Conservation (phyloP, 2,329 filamentous ascomycete species). For the Penicillium paneum region DNA sequence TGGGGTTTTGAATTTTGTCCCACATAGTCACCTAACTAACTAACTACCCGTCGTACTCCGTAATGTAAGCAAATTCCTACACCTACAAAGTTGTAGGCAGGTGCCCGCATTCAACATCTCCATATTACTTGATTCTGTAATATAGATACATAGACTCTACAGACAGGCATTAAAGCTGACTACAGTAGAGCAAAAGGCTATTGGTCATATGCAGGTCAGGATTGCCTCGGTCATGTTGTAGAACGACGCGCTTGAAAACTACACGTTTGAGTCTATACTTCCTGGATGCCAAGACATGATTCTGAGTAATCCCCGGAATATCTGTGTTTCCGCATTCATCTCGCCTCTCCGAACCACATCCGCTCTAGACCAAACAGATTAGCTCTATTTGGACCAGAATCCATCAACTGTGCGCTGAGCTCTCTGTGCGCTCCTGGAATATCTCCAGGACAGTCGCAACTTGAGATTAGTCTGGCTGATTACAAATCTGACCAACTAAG, state of each 20-base stretch:
- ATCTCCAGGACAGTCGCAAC: constrained; percentile 5
- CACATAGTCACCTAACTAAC: no score
- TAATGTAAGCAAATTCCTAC: background rate
- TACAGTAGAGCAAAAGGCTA: background rate
- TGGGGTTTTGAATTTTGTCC: no score
- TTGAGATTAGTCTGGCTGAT: background rate
- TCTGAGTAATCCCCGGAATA: constrained; percentile 9
- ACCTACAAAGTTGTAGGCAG: no score
- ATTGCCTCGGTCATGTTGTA: background rate
- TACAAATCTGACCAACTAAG: background rate
- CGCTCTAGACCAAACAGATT: constrained; percentile 5
- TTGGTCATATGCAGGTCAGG: background rate
- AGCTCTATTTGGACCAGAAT: constrained; percentile 9
- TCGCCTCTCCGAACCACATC: constrained; percentile 9
- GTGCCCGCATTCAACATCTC: background rate
- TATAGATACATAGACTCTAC: no score
- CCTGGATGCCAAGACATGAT: constrained; percentile 1
- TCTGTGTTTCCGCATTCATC: constrained; percentile 2
- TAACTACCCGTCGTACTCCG: background rate
- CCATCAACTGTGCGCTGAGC: constrained; percentile 7
- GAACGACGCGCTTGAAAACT: background rate
- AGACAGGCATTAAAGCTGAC: background rate
- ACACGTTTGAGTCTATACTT: background rate
- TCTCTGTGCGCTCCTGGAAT: constrained; percentile 7
- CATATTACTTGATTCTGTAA: background rate